These are phyloP conservation scores for Candida berthetii DNA, from an alignment of 805 yeast genomes.

Conservation along the genomic window DNA sequence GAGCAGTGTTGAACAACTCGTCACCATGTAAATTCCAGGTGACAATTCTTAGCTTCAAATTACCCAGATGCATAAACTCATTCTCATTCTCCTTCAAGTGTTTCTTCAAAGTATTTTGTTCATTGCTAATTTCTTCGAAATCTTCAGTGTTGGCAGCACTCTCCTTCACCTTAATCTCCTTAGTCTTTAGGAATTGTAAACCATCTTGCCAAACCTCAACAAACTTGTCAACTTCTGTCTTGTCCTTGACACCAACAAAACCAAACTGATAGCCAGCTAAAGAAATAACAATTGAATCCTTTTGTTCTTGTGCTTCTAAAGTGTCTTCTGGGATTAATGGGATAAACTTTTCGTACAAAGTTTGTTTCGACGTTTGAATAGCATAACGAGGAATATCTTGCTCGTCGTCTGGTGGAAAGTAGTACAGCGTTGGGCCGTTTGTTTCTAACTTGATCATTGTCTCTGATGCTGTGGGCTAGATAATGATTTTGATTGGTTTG, in stretches of 20 bases:
- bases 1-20: slow-evolving; percentile 13
- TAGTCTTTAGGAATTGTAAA: background rate
- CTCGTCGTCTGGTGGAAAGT: slow-evolving; percentile 20
- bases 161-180: slow-evolving; percentile 2
- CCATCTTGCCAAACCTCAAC: background rate
- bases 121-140: background rate
- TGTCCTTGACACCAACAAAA: background rate
- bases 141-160: background rate
- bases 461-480: too few species aligned
- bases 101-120: slow-evolving; percentile 4
- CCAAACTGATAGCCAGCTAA: background rate
- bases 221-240: background rate
- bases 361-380: slow-evolving; percentile 5
- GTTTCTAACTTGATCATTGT: slow-evolving; percentile 12
- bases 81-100: slow-evolving; percentile 10
- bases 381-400: slow-evolving; percentile 22
- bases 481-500: background rate
- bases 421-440: slow-evolving; percentile 11
- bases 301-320: slow-evolving; percentile 1
- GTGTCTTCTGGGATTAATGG: slow-evolving; percentile 10
- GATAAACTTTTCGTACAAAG: slow-evolving; percentile 10
- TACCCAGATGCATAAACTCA: slow-evolving; percentile 12
- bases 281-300: background rate
- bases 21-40: slow-evolving; percentile 35
- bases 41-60: slow-evolving; percentile 20